These are phyloP conservation scores for Leccinellum luteum DNA, from an alignment of 768 basidiomycete species.

Conservation along the genomic window DNA sequence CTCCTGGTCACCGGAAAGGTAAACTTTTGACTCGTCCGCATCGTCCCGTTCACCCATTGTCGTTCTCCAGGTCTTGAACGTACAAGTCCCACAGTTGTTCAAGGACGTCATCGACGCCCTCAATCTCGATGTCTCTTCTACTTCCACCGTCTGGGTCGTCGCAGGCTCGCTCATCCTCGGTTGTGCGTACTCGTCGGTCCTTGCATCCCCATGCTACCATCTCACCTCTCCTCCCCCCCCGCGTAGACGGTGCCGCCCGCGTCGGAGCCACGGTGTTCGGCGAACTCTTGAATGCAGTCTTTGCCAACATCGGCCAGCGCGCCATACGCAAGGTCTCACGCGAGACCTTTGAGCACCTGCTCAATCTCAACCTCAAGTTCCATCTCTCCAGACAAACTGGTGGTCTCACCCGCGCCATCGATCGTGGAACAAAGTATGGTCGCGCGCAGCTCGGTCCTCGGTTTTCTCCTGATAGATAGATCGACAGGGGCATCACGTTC, in stretches of 20 bases:
- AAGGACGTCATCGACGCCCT: conserved; percentile 87
- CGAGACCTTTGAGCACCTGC: conserved; percentile 92
- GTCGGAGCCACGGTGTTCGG: conserved; percentile 87
- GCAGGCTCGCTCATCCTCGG: conserved; percentile 89
- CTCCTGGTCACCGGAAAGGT: conserved; percentile 88
- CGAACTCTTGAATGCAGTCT: conserved; percentile 92
- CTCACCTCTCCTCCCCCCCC: neutral
- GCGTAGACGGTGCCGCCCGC: conserved; percentile 82
- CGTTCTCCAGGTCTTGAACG: conserved; percentile 74
- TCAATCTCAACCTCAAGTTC: conserved; percentile 88
- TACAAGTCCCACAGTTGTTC: conserved; percentile 97
- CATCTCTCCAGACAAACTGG: conserved; percentile 94
- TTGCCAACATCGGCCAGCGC: conserved; percentile 92
- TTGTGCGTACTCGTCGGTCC: conserved; percentile 54
- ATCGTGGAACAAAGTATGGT: conserved; percentile 91
- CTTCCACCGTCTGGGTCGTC: conserved; percentile 84
- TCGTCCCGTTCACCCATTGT: neutral
- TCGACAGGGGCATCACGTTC: conserved; percentile 87
- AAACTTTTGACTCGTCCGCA: conserved; percentile 11
- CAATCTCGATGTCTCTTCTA: conserved; percentile 74
- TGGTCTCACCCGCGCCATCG: conserved; percentile 93
- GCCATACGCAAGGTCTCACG: conserved; percentile 93
- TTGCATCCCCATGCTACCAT: neutral
- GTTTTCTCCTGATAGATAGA: neutral
- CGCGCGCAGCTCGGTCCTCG: neutral